Evolutionary conservation across 2,329 filamentous ascomycete genomes (phyloP).

Genomic region (Colletotrichum australisinense): DNA sequence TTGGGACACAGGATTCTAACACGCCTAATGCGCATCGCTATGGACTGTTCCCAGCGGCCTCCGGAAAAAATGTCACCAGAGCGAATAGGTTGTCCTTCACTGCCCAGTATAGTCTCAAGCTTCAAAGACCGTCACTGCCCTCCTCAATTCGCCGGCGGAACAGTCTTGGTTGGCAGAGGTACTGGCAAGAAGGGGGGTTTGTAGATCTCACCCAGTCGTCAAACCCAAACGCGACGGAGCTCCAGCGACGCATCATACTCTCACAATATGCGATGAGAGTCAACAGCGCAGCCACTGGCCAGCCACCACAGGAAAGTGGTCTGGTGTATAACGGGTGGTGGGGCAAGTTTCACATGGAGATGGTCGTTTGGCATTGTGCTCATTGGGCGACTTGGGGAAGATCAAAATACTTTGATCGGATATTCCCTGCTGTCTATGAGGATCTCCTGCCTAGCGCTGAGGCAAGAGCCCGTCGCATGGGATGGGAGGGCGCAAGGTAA

Average conservation of each 20-base stretch:
- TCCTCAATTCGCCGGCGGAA: no score
- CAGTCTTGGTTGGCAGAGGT: no score
- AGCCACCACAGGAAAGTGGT: conserved; percentile 23
- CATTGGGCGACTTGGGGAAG: conserved; percentile 54
- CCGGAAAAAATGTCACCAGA: no score
- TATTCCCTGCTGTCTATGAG: conserved; percentile 55
- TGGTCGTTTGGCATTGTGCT: conserved; percentile 53
- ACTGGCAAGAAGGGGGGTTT: no score
- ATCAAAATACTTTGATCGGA: conserved; percentile 46
- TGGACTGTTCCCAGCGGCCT: no score
- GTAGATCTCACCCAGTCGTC: no score
- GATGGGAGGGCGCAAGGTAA: conserved; percentile 51
- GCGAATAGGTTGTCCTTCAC: no score
- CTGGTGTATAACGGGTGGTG: conserved; percentile 47
- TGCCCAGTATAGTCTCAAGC: no score
- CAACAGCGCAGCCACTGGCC: conserved; percentile 49
- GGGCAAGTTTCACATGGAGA: conserved; percentile 56
- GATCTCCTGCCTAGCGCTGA: conserved; percentile 55
- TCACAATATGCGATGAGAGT: conserved; percentile 56
- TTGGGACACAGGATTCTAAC: no score
- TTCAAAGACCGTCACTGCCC: no score
- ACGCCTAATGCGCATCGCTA: no score
- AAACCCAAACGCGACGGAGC: no score
- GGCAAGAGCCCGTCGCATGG: conserved; percentile 50
- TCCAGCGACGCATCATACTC: conserved; percentile 38